phyloP scores from a whole-genome alignment of 768 basidiomycete species.

The Psilocybe tampanensis region DNA sequence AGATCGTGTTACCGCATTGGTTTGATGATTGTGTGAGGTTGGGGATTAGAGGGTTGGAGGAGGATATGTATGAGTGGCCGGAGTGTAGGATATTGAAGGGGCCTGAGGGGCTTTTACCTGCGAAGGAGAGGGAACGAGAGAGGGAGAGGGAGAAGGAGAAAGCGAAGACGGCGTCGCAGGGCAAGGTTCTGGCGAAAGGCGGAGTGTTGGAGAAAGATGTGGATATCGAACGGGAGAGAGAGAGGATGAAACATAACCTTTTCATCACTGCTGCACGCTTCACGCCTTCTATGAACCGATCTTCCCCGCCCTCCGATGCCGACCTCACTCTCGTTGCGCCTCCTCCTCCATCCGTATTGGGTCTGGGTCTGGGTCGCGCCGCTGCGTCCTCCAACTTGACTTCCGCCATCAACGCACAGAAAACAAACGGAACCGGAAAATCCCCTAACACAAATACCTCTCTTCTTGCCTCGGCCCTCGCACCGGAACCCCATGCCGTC shows the following conservation, averaged over 20 bases:
- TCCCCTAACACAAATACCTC: too few species aligned
- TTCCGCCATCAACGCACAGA: too few species aligned
- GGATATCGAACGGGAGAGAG: conserved; percentile 26
- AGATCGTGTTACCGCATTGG: conserved; percentile 88
- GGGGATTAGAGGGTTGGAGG: conserved; percentile 50
- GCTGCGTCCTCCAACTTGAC: too few species aligned
- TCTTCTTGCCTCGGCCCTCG: too few species aligned
- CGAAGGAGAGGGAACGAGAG: conserved; percentile 13
- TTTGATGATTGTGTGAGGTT: conserved; percentile 79
- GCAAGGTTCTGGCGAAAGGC: conserved; percentile 7
- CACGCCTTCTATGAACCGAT: conserved; percentile 21
- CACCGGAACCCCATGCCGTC: conserved; percentile 29
- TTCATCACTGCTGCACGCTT: conserved; percentile 33
- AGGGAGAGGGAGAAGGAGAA: background rate
- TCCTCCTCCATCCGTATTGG: background rate
- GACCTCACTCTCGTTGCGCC: conserved; percentile 15
- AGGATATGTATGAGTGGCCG: conserved; percentile 71
- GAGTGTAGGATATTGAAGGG: conserved; percentile 54
- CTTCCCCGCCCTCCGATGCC: conserved; percentile 17
- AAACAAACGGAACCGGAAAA: too few species aligned
- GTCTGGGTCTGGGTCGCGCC: too few species aligned
- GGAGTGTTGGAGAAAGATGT: conserved; percentile 25
- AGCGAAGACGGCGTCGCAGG: background rate
- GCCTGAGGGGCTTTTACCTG: conserved; percentile 16
- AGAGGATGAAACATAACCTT: conserved; percentile 33